A percentile compares a stretch with the other conserved stretches of the same genome.
phyloP scores from a whole-genome alignment of 306 rosid genomes.

The Senna tora region DNA sequence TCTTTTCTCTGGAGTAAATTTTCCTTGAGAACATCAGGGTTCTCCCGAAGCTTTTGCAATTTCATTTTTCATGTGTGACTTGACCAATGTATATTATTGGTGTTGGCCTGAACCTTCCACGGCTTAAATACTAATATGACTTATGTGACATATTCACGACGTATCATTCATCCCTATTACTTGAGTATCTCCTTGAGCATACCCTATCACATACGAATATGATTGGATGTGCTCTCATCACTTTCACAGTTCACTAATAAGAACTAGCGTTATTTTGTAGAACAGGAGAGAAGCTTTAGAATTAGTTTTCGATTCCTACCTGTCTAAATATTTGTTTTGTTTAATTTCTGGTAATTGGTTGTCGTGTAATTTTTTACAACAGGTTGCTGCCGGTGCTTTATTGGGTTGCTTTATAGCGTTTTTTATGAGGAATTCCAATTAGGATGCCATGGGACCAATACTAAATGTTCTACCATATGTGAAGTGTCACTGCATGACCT shows the following conservation, averaged over 20 bases:
- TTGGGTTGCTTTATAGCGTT: slow-evolving; percentile 75
- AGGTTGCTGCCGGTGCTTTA: slow-evolving; percentile 86
- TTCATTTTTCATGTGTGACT: background rate
- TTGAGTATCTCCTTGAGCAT: background rate
- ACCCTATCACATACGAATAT: background rate
- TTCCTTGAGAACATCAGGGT: background rate
- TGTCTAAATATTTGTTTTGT: background rate
- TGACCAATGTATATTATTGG: background rate
- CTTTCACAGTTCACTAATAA: no score
- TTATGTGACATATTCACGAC: background rate
- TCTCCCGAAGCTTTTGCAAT: background rate
- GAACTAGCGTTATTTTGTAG: background rate
- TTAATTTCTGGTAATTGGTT: background rate
- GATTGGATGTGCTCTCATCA: background rate
- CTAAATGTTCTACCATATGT: slow-evolving; percentile 24
- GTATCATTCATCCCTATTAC: background rate
- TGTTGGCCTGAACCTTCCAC: background rate
- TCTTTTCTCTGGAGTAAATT: background rate
- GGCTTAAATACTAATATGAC: background rate
- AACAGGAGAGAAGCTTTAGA: background rate
- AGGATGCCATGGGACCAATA: slow-evolving; percentile 30
- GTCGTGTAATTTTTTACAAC: background rate
- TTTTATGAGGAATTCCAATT: slow-evolving; percentile 49
- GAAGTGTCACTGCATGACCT: slow-evolving; percentile 15
- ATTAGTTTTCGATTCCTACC: background rate